Evolutionary conservation across 345 rosid genomes (phyloP).

Genomic region (Brassica rapa): DNA sequence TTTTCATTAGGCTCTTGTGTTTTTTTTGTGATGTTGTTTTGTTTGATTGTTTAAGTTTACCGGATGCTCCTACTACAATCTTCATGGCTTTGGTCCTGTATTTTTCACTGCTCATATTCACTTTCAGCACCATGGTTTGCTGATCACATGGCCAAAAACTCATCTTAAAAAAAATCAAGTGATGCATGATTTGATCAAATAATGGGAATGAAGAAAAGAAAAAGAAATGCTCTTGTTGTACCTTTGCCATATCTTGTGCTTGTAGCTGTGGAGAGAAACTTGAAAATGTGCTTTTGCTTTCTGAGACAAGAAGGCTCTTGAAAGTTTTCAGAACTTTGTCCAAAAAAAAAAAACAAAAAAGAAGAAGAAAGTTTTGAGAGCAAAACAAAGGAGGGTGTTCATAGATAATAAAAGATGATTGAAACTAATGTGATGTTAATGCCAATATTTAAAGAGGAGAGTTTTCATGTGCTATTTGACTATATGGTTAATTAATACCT

Average conservation of each 20-base stretch:
- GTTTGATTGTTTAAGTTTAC: not conserved
- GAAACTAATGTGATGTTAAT: not conserved
- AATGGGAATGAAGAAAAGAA: not conserved
- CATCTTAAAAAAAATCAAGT: constrained; percentile 5
- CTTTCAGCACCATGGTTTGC: not conserved
- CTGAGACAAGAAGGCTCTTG: not conserved
- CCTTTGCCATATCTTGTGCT: constrained; percentile 15
- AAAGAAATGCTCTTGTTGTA: not conserved
- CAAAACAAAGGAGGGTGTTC: not conserved
- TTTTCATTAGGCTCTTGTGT: not conserved
- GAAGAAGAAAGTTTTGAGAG: not conserved
- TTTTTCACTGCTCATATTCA: not conserved
- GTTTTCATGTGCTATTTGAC: constrained; percentile 12
- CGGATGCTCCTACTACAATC: not conserved
- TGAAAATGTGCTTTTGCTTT: not conserved
- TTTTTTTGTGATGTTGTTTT: not conserved
- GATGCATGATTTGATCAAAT: not conserved
- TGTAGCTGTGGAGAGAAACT: constrained; percentile 1
- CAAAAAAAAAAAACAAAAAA: too few relatives aligned
- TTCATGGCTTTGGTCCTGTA: not conserved
- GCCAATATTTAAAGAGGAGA: constrained; percentile 7
- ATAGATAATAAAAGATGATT: constrained; percentile 8
- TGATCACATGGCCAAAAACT: constrained; percentile 3
- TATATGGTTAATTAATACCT: not conserved
- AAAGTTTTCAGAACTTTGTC: not conserved